phyloP scores from a whole-genome alignment of 495 filamentous ascomycete species.

The Oidiodendron maius region DNA sequence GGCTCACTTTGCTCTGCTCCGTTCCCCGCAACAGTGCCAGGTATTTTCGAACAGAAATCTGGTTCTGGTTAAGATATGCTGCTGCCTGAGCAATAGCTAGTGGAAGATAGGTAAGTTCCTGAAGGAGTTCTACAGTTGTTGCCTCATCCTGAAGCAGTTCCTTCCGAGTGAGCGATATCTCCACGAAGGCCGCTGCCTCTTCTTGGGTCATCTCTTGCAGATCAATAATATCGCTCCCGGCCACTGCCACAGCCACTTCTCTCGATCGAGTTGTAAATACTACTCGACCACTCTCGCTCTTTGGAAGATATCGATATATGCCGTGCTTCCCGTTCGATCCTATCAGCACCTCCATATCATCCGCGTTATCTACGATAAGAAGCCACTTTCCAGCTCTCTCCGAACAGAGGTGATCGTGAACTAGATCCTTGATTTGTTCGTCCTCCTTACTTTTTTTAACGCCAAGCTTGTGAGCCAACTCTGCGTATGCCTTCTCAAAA shows the following conservation, averaged over 20 bases:
- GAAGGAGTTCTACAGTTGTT: constrained; percentile 4
- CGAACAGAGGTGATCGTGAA: constrained; percentile 3
- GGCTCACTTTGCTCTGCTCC: constrained; percentile 34
- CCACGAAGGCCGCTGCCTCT: background rate
- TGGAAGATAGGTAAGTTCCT: constrained; percentile 26
- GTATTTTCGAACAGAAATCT: constrained; percentile 18
- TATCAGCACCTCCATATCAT: constrained; percentile 32
- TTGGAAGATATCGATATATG: constrained; percentile 3
- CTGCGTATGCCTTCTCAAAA: background rate
- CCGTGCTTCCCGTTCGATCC: constrained; percentile 17
- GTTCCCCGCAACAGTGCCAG: constrained; percentile 41
- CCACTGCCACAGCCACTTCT: constrained; percentile 19
- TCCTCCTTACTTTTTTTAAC: background rate
- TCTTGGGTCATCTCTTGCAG: constrained; percentile 5
- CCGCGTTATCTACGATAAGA: constrained; percentile 46
- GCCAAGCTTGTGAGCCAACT: background rate
- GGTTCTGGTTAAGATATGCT: constrained; percentile 15
- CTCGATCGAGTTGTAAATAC: constrained; percentile 24
- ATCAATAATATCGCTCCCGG: constrained; percentile 4
- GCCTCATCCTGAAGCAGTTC: constrained; percentile 4
- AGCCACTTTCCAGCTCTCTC: constrained; percentile 28
- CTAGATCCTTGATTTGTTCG: background rate
- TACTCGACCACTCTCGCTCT: constrained; percentile 6
- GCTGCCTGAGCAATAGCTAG: too few species aligned
- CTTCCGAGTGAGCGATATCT: background rate